Evolutionary conservation across 768 basidiomycete species (phyloP).

Genomic region (Epithele typhae): DNA sequence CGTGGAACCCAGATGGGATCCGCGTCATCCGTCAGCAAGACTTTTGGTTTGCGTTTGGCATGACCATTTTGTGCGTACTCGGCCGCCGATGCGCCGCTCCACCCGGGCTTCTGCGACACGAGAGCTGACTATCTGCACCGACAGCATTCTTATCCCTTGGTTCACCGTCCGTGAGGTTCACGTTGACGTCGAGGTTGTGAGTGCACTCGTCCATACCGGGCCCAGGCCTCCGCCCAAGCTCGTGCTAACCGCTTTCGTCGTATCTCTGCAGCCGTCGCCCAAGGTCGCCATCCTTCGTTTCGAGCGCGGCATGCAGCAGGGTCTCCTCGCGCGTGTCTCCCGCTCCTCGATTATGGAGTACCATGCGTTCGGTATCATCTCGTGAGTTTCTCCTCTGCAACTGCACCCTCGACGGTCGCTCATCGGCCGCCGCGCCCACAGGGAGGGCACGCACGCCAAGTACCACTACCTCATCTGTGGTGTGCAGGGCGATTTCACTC

Average conservation of each 20-base stretch:
- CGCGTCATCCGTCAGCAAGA: constrained; percentile 36
- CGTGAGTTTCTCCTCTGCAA: constrained; percentile 17
- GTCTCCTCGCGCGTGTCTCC: constrained; percentile 38
- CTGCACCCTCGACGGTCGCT: too few species aligned
- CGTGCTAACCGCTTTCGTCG: constrained; percentile 3
- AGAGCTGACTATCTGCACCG: too few species aligned
- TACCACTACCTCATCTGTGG: constrained; percentile 43
- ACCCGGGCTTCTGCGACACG: too few species aligned
- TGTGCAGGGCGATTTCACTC: constrained; percentile 44
- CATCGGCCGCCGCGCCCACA: constrained; percentile 7
- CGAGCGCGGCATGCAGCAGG: constrained; percentile 42
- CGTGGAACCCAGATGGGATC: constrained; percentile 30
- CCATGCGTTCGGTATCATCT: constrained; percentile 41
- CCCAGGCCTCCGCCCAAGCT: constrained; percentile 1
- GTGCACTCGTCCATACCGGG: constrained; percentile 14
- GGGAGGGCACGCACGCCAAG: constrained; percentile 36
- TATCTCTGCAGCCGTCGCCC: constrained; percentile 31
- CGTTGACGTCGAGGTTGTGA: constrained; percentile 38
- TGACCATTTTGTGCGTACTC: constrained; percentile 36
- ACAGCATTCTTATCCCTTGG: constrained; percentile 37
- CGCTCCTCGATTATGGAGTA: constrained; percentile 40
- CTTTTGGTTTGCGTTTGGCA: constrained; percentile 38
- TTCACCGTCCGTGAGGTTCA: constrained; percentile 34
- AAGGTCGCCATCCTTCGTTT: constrained; percentile 40
- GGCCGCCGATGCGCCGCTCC: too few species aligned